phyloP scores from a whole-genome alignment of 805 yeast genomes.

The Starmerella cellae region DNA sequence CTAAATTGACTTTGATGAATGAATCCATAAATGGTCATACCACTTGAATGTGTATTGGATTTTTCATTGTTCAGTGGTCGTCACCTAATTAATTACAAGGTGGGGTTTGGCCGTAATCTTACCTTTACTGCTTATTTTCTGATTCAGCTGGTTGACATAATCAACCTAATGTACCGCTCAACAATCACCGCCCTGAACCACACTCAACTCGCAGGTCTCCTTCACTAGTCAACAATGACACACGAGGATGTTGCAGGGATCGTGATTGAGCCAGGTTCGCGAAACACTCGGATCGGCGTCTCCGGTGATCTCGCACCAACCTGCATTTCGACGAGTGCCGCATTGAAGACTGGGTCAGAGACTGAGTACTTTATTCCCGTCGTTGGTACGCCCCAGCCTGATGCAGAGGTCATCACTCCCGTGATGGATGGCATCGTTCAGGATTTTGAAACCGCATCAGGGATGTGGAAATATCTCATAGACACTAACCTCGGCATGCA shows the following conservation, averaged over 20 bases:
- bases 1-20: too few relatives aligned
- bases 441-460: constrained; percentile 79
- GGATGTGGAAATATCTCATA: constrained; percentile 55
- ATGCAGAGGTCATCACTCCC: constrained; percentile 21
- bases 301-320: constrained; percentile 88
- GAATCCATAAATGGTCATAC: too few relatives aligned
- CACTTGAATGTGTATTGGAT: too few relatives aligned
- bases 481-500: constrained; percentile 38
- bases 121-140: background rate
- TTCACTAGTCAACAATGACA: constrained; percentile 7
- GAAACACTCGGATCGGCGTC: constrained; percentile 67
- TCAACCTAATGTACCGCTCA: too few relatives aligned
- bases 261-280: constrained; percentile 83
- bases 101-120: too few relatives aligned
- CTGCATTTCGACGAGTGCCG: constrained; percentile 53
- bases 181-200: too few relatives aligned
- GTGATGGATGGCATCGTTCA: constrained; percentile 23
- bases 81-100: too few relatives aligned
- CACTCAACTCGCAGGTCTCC: too few relatives aligned
- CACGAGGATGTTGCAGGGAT: constrained; percentile 76
- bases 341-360: constrained; percentile 7
- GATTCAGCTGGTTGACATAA: too few relatives aligned
- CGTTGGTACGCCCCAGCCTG: constrained; percentile 8
- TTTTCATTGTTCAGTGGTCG: too few relatives aligned
- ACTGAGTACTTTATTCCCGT: constrained; percentile 14